Base-by-base conservation (phyloP, 805 yeast species). In the Grigorovia transvaalensis region DNA sequence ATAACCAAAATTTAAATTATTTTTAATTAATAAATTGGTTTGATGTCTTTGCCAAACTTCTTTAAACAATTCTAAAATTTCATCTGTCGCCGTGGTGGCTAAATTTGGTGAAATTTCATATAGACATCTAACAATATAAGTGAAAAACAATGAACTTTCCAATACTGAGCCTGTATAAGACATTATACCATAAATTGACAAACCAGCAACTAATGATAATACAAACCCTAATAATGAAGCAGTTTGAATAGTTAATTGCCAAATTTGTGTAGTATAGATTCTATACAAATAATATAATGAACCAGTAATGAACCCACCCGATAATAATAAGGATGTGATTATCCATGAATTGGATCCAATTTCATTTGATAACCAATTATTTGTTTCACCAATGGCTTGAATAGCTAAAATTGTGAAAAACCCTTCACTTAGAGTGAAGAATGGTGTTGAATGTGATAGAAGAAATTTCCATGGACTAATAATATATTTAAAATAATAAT, bases 51-150 rank as follows among this genome's bases (percentile, higher is more conserved):
- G 66, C 71, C 71, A 67, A 2, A 68, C 66, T 29, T 66, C 68
- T 44, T 73, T 67, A 19, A 74, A 65, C 35, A 72, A 51, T n/a
- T 66, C 64, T 30, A 71, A 61, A 49, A 74, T 69, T 58, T 74
- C 78, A 42, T 65, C 67, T 33, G 74, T 72, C 0, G 78, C 76
- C 33, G 71, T 72, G 50, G 80, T 79, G 8, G 90, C 84, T 56
- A 91, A 76, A 59, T 86, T 89, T 0, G 98, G 96, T 60, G 91
- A 88, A 2, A 96, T 81, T 64, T 90, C 95, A 67, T 93, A 93
- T 55, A 90, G 81, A 60, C 96, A 88, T 64, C 95, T 85, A 30
- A 93, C 96, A 55, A 91, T 83, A 68, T 93, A 93, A 9, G 95
- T 91, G 64, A 89, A 82, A 60, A 93, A 75, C 53, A 91, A 70